A percentile compares a stretch with the other conserved stretches of the same genome.
These are phyloP conservation scores for Plasmodium berghei DNA, from an alignment of 169 alveolate genomes.

Conservation along the genomic window DNA sequence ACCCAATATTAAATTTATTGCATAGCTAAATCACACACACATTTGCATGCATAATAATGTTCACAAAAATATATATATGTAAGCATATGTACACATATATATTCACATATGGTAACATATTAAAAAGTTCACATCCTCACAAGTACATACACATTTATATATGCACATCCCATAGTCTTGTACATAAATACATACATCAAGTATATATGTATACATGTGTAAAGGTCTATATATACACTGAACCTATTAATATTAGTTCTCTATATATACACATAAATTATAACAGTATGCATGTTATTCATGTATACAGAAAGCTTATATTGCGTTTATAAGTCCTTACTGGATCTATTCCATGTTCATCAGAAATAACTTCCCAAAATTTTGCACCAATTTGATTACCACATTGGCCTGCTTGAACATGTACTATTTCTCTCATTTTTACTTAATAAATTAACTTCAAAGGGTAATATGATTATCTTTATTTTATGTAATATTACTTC, in stretches of 20 bases:
- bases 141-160: neutral
- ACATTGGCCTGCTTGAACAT: constrained; percentile 99
- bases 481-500: constrained; percentile 2
- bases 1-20: too few relatives aligned
- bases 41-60: neutral
- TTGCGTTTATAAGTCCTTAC: constrained; percentile 80
- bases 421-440: constrained; percentile 98
- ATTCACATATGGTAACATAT: neutral
- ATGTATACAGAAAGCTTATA: too few relatives aligned
- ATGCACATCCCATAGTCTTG: neutral
- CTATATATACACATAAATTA: too few relatives aligned
- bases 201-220: neutral
- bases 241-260: too few relatives aligned
- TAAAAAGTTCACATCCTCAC: neutral
- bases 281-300: too few relatives aligned
- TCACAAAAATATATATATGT: neutral
- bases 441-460: constrained; percentile 21
- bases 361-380: constrained; percentile 99
- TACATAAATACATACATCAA: neutral
- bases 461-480: neutral
- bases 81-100: neutral
- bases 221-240: constrained; percentile 4
- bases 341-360: constrained; percentile 99
- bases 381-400: constrained; percentile 99
- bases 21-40: too few relatives aligned